These are phyloP conservation scores for Pseudophaeomoniella oleicola DNA, from an alignment of 2,329 filamentous ascomycete species.

Conservation along the genomic window DNA sequence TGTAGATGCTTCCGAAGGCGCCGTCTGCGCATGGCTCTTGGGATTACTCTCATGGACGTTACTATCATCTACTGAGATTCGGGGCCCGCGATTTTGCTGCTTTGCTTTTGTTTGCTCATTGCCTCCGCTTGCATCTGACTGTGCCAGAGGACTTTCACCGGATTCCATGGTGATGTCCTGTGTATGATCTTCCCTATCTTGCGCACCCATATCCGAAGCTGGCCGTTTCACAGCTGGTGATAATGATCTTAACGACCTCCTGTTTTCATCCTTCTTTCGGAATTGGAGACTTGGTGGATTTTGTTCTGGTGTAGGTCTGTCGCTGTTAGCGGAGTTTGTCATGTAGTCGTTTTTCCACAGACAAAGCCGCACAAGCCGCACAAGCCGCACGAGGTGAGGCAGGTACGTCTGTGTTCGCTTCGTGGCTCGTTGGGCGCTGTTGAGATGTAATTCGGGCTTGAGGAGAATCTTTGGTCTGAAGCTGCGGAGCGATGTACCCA, in stretches of 20 bases:
- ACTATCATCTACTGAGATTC: slow-evolving; percentile 1
- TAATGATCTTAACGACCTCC: slow-evolving; percentile 23
- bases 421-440: slow-evolving; percentile 21
- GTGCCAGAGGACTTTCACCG: slow-evolving; percentile 1
- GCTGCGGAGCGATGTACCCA: slow-evolving; percentile 40
- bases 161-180: slow-evolving; percentile 19
- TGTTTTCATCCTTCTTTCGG: slow-evolving; percentile 12
- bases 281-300: slow-evolving; percentile 7
- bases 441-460: slow-evolving; percentile 16
- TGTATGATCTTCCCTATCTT: slow-evolving; percentile 12
- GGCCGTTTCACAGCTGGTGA: slow-evolving; percentile 39
- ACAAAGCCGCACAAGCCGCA: slow-evolving; percentile 37
- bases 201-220: slow-evolving; percentile 38
- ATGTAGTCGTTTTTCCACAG: slow-evolving; percentile 33
- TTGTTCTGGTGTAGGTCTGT: slow-evolving; percentile 16
- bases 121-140: slow-evolving; percentile 4
- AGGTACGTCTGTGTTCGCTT: slow-evolving; percentile 16
- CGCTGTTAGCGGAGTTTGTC: slow-evolving; percentile 21
- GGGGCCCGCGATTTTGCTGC: slow-evolving; percentile 4
- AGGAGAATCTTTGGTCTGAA: slow-evolving; percentile 35
- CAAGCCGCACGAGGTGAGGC: slow-evolving; percentile 37
- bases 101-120: slow-evolving; percentile 8
- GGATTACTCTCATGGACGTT: slow-evolving; percentile 2
- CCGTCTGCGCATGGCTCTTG: slow-evolving; percentile 5
- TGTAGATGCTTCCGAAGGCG: slow-evolving; percentile 15